phyloP scores from a whole-genome alignment of 345 rosid species.

The Atalantia buxifolia region DNA sequence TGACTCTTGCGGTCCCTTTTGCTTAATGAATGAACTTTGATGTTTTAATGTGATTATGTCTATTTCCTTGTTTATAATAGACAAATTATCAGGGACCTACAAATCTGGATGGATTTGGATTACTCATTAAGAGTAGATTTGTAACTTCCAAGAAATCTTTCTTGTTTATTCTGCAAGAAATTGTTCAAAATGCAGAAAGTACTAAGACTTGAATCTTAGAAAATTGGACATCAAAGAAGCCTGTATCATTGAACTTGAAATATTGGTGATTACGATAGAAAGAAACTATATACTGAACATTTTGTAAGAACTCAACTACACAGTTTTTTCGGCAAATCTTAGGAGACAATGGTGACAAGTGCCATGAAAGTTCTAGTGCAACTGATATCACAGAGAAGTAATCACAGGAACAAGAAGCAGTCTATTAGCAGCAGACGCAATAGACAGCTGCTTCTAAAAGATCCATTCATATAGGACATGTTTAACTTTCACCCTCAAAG shows the following conservation, averaged over 20 bases:
- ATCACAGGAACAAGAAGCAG: neutral
- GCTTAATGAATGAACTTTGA: neutral
- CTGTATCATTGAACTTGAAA: neutral
- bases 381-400: constrained; percentile 2
- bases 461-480: neutral
- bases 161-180: neutral
- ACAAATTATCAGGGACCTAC: too few species aligned
- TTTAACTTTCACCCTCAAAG: neutral
- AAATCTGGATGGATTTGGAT: too few species aligned
- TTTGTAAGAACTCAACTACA: constrained; percentile 10
- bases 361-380: constrained; percentile 5
- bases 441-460: neutral
- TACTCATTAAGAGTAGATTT: neutral
- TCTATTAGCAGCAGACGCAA: neutral
- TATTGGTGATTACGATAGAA: neutral
- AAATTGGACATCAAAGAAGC: neutral
- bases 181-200: neutral
- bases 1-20: neutral
- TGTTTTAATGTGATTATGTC: neutral
- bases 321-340: neutral
- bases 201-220: neutral
- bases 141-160: neutral
- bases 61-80: too few species aligned
- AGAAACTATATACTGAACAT: constrained; percentile 10
- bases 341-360: neutral